phyloP scores from a whole-genome alignment of 1,284 basidiomycete species.

The Fomitopsis schrenkii region DNA sequence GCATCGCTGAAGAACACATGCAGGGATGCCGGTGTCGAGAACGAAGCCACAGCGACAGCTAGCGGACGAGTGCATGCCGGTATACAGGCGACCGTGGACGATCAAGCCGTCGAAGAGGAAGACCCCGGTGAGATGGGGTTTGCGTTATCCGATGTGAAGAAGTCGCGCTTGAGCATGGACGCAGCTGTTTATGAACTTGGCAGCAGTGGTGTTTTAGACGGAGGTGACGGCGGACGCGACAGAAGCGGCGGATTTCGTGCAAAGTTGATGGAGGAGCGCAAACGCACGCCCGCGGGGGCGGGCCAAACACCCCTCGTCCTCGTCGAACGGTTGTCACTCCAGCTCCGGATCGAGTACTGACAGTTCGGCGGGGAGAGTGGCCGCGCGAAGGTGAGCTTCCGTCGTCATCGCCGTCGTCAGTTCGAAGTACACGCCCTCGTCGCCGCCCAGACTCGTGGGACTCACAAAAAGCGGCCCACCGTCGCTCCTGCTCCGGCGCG shows the following conservation, averaged over 20 bases:
- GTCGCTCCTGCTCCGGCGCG: too few species aligned
- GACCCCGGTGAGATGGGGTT: conserved; percentile 41
- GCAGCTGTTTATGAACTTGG: conserved; percentile 2
- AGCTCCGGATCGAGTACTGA: too few species aligned
- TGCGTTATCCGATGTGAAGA: conserved; percentile 36
- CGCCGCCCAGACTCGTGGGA: too few species aligned
- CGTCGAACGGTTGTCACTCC: too few species aligned
- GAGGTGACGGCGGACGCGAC: conserved; percentile 4
- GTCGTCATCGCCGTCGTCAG: too few species aligned
- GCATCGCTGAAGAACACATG: conserved; percentile 37
- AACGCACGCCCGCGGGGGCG: conserved; percentile 23
- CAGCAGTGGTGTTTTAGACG: conserved; percentile 7
- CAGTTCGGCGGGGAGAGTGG: too few species aligned
- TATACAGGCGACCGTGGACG: conserved; percentile 88
- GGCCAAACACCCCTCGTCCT: too few species aligned
- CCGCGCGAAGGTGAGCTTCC: too few species aligned
- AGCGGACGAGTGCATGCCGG: conserved; percentile 85
- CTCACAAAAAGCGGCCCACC: too few species aligned
- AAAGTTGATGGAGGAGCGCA: conserved; percentile 48
- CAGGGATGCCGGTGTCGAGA: conserved; percentile 55
- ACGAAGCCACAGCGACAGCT: conserved; percentile 69
- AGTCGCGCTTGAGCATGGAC: conserved; percentile 3
- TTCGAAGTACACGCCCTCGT: too few species aligned
- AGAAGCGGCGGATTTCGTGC: conserved; percentile 27
- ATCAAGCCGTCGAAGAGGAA: conserved; percentile 70